These are phyloP conservation scores for Annulohypoxylon stygium DNA, from an alignment of 495 filamentous ascomycete genomes.

Conservation along the genomic window DNA sequence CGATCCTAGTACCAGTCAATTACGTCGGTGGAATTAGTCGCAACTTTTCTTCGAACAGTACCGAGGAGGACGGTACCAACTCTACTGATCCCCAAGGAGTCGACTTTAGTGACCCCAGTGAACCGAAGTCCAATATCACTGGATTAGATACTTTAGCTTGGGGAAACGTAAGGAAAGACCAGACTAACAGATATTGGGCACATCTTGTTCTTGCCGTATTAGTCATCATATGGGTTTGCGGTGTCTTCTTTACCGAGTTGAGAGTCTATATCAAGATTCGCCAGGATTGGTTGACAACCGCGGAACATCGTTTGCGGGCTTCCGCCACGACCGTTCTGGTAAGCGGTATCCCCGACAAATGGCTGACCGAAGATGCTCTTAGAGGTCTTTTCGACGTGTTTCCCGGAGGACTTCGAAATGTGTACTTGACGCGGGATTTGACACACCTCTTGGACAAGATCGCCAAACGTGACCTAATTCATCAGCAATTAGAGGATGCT, in stretches of 20 bases:
- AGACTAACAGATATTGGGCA: constrained; percentile 86
- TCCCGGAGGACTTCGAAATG: constrained; percentile 93
- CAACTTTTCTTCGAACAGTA: constrained; percentile 60
- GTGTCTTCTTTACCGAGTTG: constrained; percentile 88
- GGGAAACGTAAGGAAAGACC: constrained; percentile 83
- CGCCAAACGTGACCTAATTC: constrained; percentile 77
- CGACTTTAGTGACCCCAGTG: constrained; percentile 43
- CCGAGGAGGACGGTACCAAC: constrained; percentile 42
- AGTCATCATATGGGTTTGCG: constrained; percentile 86
- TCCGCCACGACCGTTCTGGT: constrained; percentile 96
- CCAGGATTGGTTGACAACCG: constrained; percentile 94
- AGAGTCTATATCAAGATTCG: constrained; percentile 93
- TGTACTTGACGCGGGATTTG: constrained; percentile 95
- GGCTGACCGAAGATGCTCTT: constrained; percentile 85
- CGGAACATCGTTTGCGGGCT: constrained; percentile 93
- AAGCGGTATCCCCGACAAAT: constrained; percentile 87
- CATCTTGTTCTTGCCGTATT: constrained; percentile 86
- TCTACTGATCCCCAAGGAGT: constrained; percentile 51
- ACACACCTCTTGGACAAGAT: constrained; percentile 91
- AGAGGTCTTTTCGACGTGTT: constrained; percentile 94
- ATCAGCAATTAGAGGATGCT: constrained; percentile 79
- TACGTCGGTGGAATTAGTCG: constrained; percentile 76
- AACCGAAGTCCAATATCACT: constrained; percentile 63
- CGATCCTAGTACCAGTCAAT: constrained; percentile 89
- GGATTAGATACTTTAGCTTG: constrained; percentile 87